phyloP scores from a whole-genome alignment of 495 filamentous ascomycete species.

The Xylaria palmicola region DNA sequence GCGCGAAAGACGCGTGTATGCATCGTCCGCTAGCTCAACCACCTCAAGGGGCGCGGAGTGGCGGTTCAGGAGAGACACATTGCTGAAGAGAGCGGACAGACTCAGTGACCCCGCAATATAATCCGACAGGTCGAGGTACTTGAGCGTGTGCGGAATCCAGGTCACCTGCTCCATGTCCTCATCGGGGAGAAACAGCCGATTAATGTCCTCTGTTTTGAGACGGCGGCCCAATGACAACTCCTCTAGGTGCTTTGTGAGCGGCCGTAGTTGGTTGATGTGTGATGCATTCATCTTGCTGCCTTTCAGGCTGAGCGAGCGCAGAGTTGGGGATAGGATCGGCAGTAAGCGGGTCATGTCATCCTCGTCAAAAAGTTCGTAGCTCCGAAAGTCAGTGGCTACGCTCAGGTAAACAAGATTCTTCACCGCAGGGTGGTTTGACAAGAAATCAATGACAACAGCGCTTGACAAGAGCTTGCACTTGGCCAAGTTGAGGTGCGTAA shows the following conservation, averaged over 20 bases:
- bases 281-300: slow-evolving; percentile 66
- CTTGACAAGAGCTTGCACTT: slow-evolving; percentile 74
- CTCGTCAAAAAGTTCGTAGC: slow-evolving; percentile 67
- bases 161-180: slow-evolving; percentile 38
- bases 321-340: slow-evolving; percentile 62
- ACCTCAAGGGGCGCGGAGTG: slow-evolving; percentile 73
- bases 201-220: slow-evolving; percentile 63
- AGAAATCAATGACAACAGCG: slow-evolving; percentile 65
- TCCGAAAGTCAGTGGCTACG: slow-evolving; percentile 69
- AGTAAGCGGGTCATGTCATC: slow-evolving; percentile 66
- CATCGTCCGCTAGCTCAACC: slow-evolving; percentile 72
- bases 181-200: slow-evolving; percentile 53
- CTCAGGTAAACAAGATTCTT: slow-evolving; percentile 71
- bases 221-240: slow-evolving; percentile 74
- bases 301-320: slow-evolving; percentile 75
- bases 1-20: slow-evolving; percentile 61
- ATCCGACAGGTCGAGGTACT: slow-evolving; percentile 69
- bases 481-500: slow-evolving; percentile 79
- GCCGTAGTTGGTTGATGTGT: slow-evolving; percentile 64
- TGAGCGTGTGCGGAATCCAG: slow-evolving; percentile 65
- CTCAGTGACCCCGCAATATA: slow-evolving; percentile 62
- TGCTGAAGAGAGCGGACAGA: slow-evolving; percentile 60
- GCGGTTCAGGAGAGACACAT: slow-evolving; percentile 59
- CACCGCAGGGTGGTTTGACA: slow-evolving; percentile 71
- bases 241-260: slow-evolving; percentile 76